Conservation (phyloP, 371 early-diverging fungal genomes). For the Haplosporangium sp. region DNA sequence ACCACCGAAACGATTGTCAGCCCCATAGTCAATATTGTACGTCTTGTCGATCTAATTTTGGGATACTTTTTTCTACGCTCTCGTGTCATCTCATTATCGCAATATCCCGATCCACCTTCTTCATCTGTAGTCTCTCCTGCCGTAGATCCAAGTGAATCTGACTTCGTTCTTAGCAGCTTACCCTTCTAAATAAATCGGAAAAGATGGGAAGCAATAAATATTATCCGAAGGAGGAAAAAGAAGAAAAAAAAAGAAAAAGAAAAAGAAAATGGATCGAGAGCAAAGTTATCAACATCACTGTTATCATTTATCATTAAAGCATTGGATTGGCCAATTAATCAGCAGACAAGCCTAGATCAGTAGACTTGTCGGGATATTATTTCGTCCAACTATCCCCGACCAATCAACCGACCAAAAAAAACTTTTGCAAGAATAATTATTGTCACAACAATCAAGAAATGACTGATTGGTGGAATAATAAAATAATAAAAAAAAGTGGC, state of each 20-base stretch:
- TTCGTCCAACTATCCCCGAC: neutral
- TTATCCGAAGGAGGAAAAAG: neutral
- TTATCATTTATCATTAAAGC: neutral
- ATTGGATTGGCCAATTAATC: neutral
- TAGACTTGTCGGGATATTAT: neutral
- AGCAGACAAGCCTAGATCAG: no score
- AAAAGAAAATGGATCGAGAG: neutral
- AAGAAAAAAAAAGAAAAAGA: neutral
- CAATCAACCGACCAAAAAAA: no score
- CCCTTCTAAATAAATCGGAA: conserved; percentile 25
- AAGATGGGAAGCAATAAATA: neutral
- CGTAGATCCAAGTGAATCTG: neutral
- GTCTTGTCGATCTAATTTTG: conserved; percentile 51
- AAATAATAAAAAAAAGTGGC: no score
- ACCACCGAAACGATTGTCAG: conserved; percentile 47
- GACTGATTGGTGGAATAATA: no score
- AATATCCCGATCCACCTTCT: conserved; percentile 17
- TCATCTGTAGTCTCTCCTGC: conserved; percentile 40
- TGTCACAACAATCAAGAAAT: no score
- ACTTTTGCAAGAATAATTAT: no score
- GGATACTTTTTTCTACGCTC: conserved; percentile 35
- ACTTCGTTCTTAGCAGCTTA: conserved; percentile 27
- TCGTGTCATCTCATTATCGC: conserved; percentile 47
- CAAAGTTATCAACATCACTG: neutral
- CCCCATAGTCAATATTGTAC: conserved; percentile 48